phyloP scores from a whole-genome alignment of 495 filamentous ascomycete genomes.

The Podospora tetraspora region DNA sequence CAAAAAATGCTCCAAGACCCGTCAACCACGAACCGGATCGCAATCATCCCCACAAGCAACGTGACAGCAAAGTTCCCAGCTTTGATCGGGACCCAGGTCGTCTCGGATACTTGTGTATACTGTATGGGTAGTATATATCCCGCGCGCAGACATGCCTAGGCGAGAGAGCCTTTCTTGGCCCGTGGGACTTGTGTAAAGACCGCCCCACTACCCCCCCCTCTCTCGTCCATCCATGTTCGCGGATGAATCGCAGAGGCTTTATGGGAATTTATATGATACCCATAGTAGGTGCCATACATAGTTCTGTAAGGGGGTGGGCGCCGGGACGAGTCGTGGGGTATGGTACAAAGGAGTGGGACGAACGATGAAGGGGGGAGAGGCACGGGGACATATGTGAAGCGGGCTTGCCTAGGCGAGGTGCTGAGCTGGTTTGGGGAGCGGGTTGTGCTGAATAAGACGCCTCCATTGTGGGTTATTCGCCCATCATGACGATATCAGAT shows the following conservation, averaged over 20 bases:
- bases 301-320: background rate
- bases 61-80: background rate
- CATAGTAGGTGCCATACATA: background rate
- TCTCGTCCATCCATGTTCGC: background rate
- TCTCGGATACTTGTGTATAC: background rate
- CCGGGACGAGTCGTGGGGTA: background rate
- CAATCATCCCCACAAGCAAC: background rate
- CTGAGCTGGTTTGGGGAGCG: background rate
- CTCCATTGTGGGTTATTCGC: background rate
- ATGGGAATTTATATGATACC: background rate
- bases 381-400: background rate
- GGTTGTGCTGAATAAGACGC: background rate
- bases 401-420: background rate
- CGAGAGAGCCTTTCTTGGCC: background rate
- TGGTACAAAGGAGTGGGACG: background rate
- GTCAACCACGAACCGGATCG: background rate
- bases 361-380: background rate
- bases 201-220: background rate
- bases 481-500: background rate
- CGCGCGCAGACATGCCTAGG: background rate
- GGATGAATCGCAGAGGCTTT: background rate
- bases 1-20: background rate
- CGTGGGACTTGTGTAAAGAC: background rate
- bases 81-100: background rate
- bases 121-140: background rate